A percentile compares a stretch with the other conserved stretches of the same genome.
phyloP scores from a whole-genome alignment of 192 early-diverging fungal genomes.

The Glomus cerebriforme region DNA sequence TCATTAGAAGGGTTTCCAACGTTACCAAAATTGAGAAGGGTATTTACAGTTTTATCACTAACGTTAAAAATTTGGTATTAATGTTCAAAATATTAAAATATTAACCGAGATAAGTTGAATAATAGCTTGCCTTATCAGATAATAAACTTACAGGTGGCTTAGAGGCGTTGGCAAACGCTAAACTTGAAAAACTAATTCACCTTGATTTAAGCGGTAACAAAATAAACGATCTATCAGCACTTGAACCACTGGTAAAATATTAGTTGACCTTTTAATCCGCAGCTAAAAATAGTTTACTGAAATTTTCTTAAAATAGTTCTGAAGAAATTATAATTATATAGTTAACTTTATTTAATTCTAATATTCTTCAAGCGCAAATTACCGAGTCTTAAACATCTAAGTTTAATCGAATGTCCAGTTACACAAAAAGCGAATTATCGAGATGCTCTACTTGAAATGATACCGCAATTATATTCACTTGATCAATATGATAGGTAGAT shows the following conservation, averaged over 20 bases:
- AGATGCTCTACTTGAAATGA: constrained; percentile 38
- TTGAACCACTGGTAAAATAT: constrained; percentile 41
- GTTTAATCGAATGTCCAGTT: constrained; percentile 38
- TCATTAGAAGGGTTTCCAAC: constrained; percentile 31
- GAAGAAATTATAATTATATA: background rate
- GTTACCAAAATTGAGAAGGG: constrained; percentile 33
- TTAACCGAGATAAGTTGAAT: background rate
- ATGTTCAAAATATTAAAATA: background rate
- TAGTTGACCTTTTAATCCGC: background rate
- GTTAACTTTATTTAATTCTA: background rate
- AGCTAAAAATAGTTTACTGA: background rate
- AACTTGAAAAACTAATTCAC: constrained; percentile 40
- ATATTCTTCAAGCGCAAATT: constrained; percentile 33
- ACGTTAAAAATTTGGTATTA: background rate
- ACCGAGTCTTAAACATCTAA: constrained; percentile 40
- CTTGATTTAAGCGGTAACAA: constrained; percentile 47
- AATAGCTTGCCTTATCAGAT: constrained; percentile 43
- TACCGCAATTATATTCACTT: constrained; percentile 45
- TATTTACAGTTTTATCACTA: background rate
- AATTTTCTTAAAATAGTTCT: background rate
- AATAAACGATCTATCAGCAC: constrained; percentile 35
- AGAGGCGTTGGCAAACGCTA: constrained; percentile 42
- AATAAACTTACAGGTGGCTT: constrained; percentile 43
- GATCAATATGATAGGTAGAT: constrained; percentile 44
- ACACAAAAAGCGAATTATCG: constrained; percentile 38